phyloP scores from a whole-genome alignment of 163 green algal species.

The Chlorella variabilis region DNA sequence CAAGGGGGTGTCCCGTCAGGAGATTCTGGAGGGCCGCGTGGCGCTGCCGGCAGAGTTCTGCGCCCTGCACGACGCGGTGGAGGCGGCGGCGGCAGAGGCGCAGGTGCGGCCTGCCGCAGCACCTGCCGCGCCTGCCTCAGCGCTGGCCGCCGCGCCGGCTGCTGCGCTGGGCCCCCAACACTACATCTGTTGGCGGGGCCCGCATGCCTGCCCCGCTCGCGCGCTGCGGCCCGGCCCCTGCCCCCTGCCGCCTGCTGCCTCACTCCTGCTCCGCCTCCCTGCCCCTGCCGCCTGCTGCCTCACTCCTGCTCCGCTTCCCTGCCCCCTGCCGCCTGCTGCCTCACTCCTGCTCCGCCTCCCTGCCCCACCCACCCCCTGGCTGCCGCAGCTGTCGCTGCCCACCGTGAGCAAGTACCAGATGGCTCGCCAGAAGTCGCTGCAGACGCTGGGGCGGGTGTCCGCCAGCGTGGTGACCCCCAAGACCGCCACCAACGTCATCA shows the following conservation, averaged over 20 bases:
- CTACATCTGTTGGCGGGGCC: too few relatives aligned
- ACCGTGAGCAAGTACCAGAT: slow-evolving; percentile 16
- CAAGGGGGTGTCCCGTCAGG: not conserved
- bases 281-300: not conserved
- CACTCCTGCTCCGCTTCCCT: too few relatives aligned
- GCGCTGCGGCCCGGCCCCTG: too few relatives aligned
- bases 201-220: too few relatives aligned
- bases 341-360: not conserved
- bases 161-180: too few relatives aligned
- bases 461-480: too few relatives aligned
- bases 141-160: too few relatives aligned
- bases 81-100: not conserved
- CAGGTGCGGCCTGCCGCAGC: too few relatives aligned
- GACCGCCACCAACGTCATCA: not conserved
- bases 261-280: not conserved
- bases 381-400: not conserved
- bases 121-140: too few relatives aligned
- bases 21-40: slow-evolving; percentile 40
- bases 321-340: too few relatives aligned
- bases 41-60: slow-evolving; percentile 20
- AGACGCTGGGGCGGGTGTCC: too few relatives aligned
- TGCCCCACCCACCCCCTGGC: not conserved
- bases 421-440: not conserved
- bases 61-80: slow-evolving; percentile 25
- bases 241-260: too few relatives aligned